Evolutionary conservation across 139 green algal genomes (phyloP).

Genomic region (Desmodesmus armatus): DNA sequence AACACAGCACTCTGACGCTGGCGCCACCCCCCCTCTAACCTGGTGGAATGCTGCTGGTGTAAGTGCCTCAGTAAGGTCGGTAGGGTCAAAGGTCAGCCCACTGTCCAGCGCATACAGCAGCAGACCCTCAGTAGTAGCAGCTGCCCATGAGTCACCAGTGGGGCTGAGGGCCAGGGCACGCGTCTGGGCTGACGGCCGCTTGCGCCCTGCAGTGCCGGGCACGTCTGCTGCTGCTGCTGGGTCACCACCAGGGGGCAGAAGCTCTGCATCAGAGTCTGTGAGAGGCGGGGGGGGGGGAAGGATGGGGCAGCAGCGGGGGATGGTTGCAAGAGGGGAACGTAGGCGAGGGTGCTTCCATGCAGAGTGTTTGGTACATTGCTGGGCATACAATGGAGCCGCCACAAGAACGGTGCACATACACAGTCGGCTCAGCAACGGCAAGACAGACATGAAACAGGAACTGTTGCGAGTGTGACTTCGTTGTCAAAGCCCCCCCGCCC

Average conservation of each 20-base stretch:
- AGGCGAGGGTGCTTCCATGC: too few species aligned
- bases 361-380: too few species aligned
- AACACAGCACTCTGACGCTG: neutral
- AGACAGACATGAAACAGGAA: too few species aligned
- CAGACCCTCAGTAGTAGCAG: slow-evolving; percentile 93
- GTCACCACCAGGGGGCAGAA: slow-evolving; percentile 56
- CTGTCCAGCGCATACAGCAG: slow-evolving; percentile 91
- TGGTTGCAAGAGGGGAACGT: too few species aligned
- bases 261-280: slow-evolving; percentile 45
- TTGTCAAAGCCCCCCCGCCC: too few species aligned
- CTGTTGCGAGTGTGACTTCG: too few species aligned
- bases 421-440: too few species aligned
- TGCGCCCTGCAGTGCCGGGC: slow-evolving; percentile 46
- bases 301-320: too few species aligned
- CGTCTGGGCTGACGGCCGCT: slow-evolving; percentile 61
- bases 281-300: too few species aligned
- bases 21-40: too few species aligned
- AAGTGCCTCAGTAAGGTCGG: slow-evolving; percentile 91
- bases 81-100: slow-evolving; percentile 92
- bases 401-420: too few species aligned
- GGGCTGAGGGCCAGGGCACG: slow-evolving; percentile 87
- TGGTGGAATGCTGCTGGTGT: slow-evolving; percentile 79
- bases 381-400: too few species aligned
- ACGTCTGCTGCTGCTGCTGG: slow-evolving; percentile 48
- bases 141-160: slow-evolving; percentile 84